Percentiles rank a stretch among this genome's conserved stretches.
phyloP scores from a whole-genome alignment of 768 basidiomycete species.

The Mrakia hoshinonis region DNA sequence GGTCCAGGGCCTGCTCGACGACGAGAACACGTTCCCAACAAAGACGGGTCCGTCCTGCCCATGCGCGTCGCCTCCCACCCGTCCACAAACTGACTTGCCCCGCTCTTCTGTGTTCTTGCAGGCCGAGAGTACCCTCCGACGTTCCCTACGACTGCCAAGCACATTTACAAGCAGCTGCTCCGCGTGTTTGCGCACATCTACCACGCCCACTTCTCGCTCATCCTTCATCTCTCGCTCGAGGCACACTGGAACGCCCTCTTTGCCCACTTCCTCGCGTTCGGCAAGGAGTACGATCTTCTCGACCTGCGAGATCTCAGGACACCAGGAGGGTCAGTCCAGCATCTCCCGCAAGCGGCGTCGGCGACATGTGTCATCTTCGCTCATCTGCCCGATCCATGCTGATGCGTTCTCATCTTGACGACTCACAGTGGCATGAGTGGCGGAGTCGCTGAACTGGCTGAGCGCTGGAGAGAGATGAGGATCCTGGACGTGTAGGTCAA shows the following conservation, averaged over 20 bases:
- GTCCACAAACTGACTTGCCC: neutral
- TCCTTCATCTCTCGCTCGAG: constrained; percentile 86
- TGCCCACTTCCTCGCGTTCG: constrained; percentile 94
- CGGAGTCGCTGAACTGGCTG: constrained; percentile 27
- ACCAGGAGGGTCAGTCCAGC: constrained; percentile 35
- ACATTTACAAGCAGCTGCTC: constrained; percentile 91
- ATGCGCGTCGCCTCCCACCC: neutral
- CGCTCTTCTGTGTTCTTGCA: constrained; percentile 37
- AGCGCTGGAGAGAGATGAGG: constrained; percentile 27
- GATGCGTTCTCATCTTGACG: neutral
- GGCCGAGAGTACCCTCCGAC: constrained; percentile 77
- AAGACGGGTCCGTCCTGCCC: constrained; percentile 64
- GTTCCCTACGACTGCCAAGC: constrained; percentile 80
- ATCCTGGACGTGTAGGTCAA: constrained; percentile 22
- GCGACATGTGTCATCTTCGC: neutral
- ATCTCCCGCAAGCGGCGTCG: neutral
- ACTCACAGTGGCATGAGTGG: neutral
- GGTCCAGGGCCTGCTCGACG: constrained; percentile 86
- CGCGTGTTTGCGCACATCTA: constrained; percentile 97
- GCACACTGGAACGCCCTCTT: constrained; percentile 91
- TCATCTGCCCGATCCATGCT: neutral
- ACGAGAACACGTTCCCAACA: constrained; percentile 88
- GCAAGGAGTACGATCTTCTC: constrained; percentile 81
- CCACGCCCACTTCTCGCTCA: constrained; percentile 75
- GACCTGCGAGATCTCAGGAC: constrained; percentile 74